Evolutionary conservation across 2,329 filamentous ascomycete species (phyloP).

Genomic region (Onygenales sp.): DNA sequence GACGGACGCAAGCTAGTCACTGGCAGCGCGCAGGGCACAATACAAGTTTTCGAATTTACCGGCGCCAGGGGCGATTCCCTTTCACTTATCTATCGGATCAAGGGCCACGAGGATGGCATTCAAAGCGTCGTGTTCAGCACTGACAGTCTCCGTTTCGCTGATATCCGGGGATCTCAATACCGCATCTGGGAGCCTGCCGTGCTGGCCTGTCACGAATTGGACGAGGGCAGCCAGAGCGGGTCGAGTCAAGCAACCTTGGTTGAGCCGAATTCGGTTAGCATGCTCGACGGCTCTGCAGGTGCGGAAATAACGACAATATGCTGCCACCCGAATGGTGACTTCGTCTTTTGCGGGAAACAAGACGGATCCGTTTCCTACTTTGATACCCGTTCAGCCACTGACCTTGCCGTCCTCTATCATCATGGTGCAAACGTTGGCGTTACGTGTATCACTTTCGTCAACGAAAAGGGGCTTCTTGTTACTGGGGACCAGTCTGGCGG

Average conservation of each 20-base stretch:
- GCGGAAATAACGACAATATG: conserved; percentile 21
- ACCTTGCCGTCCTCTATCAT: conserved; percentile 12
- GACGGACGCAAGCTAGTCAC: conserved; percentile 17
- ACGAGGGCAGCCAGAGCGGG: conserved; percentile 12
- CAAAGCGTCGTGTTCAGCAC: conserved; percentile 1
- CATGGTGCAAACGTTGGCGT: conserved; percentile 16
- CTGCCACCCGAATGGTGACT: conserved; percentile 14
- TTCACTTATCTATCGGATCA: background rate
- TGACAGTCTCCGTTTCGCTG: conserved; percentile 2
- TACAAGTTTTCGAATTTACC: conserved; percentile 20
- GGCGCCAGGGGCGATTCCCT: background rate
- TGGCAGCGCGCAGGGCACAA: conserved; percentile 14
- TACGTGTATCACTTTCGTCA: conserved; percentile 10
- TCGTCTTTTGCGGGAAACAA: conserved; percentile 27
- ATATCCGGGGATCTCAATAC: background rate
- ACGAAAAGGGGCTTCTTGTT: conserved; percentile 13
- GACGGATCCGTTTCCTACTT: conserved; percentile 28
- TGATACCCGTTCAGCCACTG: conserved; percentile 10
- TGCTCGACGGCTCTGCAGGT: conserved; percentile 7
- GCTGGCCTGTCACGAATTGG: conserved; percentile 9
- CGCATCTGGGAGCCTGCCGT: conserved; percentile 5
- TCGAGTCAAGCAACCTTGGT: conserved; percentile 2
- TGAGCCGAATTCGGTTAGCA: conserved; percentile 5
- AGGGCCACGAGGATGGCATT: background rate
- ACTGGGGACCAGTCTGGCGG: conserved; percentile 20